phyloP scores from a whole-genome alignment of 441 rosid species.

The Erodium chrysanthum region DNA sequence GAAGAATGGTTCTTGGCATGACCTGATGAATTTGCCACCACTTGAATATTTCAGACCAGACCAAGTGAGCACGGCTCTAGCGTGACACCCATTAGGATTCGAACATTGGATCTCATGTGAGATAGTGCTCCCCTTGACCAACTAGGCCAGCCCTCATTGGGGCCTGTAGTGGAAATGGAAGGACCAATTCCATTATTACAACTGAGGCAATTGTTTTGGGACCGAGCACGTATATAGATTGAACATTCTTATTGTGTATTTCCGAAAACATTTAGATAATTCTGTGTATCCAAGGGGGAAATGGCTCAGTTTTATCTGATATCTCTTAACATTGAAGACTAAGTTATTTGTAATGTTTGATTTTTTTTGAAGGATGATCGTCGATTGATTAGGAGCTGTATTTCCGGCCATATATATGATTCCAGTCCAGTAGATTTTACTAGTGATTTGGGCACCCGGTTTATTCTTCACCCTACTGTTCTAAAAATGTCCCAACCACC shows the following conservation, averaged over 20 bases:
- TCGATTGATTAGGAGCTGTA: conserved; percentile 54
- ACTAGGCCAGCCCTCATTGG: neutral
- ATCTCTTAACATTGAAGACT: neutral
- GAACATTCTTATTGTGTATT: too few species aligned
- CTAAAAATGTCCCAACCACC: conserved; percentile 61
- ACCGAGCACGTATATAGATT: too few species aligned
- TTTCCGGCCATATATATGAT: conserved; percentile 69
- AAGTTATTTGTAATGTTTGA: conserved; percentile 8
- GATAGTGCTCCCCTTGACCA: too few species aligned
- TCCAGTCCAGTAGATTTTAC: conserved; percentile 87
- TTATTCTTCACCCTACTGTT: conserved; percentile 64
- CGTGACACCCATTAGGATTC: too few species aligned
- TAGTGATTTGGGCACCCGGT: conserved; percentile 60
- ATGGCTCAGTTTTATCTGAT: neutral
- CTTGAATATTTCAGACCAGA: too few species aligned
- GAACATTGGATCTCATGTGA: too few species aligned
- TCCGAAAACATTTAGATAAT: too few species aligned
- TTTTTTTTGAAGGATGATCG: conserved; percentile 45
- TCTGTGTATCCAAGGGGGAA: too few species aligned
- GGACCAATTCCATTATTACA: neutral
- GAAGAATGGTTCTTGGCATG: too few species aligned
- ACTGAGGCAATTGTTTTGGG: neutral
- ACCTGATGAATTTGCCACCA: too few species aligned
- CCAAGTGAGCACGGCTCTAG: too few species aligned
- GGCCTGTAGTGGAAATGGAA: neutral